Conservation (phyloP, 768 basidiomycete species). For the Lyophyllum decastes region DNA sequence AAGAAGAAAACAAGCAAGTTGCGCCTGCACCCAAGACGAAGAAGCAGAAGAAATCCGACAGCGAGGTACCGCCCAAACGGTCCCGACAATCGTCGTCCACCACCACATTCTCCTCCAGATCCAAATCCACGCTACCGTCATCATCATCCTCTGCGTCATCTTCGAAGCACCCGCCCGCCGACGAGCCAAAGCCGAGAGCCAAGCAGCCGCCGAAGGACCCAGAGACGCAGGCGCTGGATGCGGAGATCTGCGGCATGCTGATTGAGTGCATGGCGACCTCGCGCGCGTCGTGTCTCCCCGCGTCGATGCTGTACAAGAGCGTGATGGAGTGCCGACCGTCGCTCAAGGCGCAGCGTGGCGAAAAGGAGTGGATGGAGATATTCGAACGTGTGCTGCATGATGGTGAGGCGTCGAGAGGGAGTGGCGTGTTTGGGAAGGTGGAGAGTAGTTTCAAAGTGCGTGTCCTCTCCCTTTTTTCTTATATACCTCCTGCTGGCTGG, state of each 20-base stretch:
- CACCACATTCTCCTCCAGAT: background rate
- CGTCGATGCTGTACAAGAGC: slow-evolving; percentile 50
- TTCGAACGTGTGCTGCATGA: slow-evolving; percentile 51
- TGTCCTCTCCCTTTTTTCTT: no score
- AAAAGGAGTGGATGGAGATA: slow-evolving; percentile 49
- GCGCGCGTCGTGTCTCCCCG: slow-evolving; percentile 65
- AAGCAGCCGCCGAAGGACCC: background rate
- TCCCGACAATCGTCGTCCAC: background rate
- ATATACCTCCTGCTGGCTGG: slow-evolving; percentile 1
- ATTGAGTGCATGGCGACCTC: slow-evolving; percentile 74
- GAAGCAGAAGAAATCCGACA: slow-evolving; percentile 23
- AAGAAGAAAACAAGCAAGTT: slow-evolving; percentile 17
- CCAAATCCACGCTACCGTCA: slow-evolving; percentile 1
- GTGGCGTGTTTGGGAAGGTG: slow-evolving; percentile 73
- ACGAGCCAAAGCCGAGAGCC: background rate
- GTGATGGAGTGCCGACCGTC: slow-evolving; percentile 56
- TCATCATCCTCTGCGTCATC: background rate
- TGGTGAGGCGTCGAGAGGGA: slow-evolving; percentile 41
- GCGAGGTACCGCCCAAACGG: background rate
- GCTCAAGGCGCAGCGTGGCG: slow-evolving; percentile 40
- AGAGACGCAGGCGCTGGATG: slow-evolving; percentile 10
- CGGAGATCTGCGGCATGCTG: slow-evolving; percentile 63
- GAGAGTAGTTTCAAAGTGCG: slow-evolving; percentile 61
- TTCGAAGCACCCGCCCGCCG: background rate
- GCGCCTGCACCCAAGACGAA: slow-evolving; percentile 17